A percentile compares a stretch with the other conserved stretches of the same genome.
phyloP scores from a whole-genome alignment of 2,329 filamentous ascomycete species.

The Alternaria solani region DNA sequence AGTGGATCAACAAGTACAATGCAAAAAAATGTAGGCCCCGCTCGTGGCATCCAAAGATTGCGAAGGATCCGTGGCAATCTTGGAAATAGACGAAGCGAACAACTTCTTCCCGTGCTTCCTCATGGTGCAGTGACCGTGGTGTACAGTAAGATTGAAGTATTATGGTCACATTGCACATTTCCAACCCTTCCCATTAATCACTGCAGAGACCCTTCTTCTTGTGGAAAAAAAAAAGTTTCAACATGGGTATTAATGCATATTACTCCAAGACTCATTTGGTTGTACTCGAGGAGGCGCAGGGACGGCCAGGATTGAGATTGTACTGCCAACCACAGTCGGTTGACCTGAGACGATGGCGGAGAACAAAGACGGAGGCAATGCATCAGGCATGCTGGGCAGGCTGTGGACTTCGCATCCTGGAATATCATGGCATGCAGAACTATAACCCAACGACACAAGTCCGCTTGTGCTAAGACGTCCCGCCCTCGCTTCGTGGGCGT shows the following conservation, averaged over 20 bases:
- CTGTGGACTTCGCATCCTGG: constrained; percentile 23
- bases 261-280: constrained; percentile 19
- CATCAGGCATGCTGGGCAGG: constrained; percentile 15
- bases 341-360: constrained; percentile 37
- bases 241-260: constrained; percentile 12
- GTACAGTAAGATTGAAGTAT: constrained; percentile 1
- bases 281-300: constrained; percentile 26
- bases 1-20: constrained; percentile 12
- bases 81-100: constrained; percentile 2
- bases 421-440: constrained; percentile 16
- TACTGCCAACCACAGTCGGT: constrained; percentile 3
- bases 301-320: constrained; percentile 13
- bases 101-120: background rate
- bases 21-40: constrained; percentile 3
- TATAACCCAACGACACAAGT: constrained; percentile 16
- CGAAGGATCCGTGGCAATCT: constrained; percentile 3
- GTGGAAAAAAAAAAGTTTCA: background rate
- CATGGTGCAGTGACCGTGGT: background rate
- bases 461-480: constrained; percentile 2
- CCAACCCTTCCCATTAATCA: background rate
- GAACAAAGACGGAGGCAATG: constrained; percentile 3
- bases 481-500: background rate
- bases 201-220: constrained; percentile 12
- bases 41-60: constrained; percentile 11
- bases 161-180: background rate